Conservation (phyloP, 116 monocot species). For the Trichopus zeylanicus region DNA sequence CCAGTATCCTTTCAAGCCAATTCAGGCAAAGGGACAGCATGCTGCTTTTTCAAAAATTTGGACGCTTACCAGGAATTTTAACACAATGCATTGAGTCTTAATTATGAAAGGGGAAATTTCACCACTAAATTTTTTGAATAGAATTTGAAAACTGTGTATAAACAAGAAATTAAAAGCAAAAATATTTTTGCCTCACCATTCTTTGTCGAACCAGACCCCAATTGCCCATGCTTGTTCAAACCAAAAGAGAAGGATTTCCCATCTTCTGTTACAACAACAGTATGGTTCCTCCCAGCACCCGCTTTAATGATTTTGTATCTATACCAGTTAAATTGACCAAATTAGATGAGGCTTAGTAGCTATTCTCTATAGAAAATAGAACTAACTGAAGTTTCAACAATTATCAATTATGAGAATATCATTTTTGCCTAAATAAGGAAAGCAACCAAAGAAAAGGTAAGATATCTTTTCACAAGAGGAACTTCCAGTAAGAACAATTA, state of each 20-base stretch:
- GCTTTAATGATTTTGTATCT: constrained; percentile 76
- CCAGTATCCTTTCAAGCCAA: too few relatives aligned
- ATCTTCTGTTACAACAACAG: constrained; percentile 90
- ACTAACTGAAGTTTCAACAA: not conserved
- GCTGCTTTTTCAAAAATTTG: too few relatives aligned
- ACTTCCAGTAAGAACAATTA: too few relatives aligned
- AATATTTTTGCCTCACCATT: constrained; percentile 46
- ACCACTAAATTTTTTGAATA: too few relatives aligned
- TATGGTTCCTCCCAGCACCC: constrained; percentile 75
- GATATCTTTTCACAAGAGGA: too few relatives aligned
- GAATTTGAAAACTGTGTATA: not conserved
- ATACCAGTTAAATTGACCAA: constrained; percentile 7
- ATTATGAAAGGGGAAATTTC: too few relatives aligned
- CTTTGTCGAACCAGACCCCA: constrained; percentile 72
- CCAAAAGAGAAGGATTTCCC: constrained; percentile 88
- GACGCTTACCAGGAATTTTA: too few relatives aligned
- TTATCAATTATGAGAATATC: too few relatives aligned
- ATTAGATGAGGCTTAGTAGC: not conserved
- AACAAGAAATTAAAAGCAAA: not conserved
- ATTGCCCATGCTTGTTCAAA: constrained; percentile 87
- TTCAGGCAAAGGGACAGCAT: too few relatives aligned
- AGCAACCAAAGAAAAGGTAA: too few relatives aligned
- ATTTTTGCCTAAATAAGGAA: too few relatives aligned
- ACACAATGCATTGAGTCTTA: too few relatives aligned
- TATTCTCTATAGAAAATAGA: not conserved